Base-by-base conservation (phyloP, 257 asterid species). In the Solanum bulbocastanum region DNA sequence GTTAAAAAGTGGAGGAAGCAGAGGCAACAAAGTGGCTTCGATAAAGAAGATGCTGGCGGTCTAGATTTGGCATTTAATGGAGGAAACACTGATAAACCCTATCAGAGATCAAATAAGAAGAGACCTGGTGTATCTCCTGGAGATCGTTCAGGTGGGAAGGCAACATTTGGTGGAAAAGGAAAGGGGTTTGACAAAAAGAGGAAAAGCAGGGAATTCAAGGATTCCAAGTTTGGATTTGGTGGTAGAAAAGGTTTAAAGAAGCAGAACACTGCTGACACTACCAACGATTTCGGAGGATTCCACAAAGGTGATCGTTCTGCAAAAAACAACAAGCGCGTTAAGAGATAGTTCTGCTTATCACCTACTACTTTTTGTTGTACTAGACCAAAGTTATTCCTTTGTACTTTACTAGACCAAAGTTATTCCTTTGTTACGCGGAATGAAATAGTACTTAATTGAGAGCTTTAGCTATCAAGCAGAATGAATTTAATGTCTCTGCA, bases 1-100 rank as follows among this genome's bases (percentile, higher is more conserved):
- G 99, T 97, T 25, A 97, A 97, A 91, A 95, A 95, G 91, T 97
- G 99, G 99, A 94, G 98, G 91, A 97, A 95, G 90, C 98, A 93
- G 52, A 89, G 99, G 93, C 96, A 96, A 89, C 96, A 90, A 88
- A 92, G 90, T 33, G 99, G 98, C 8, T 96, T 92, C 84, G 96
- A 91, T 33, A 91, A 92, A 46, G 91, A 86, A 23, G 46, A 23
- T 14, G 94, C 90, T 12, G 94, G 91, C 1, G 98, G 93, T 68
- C 76, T 93, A 62, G 92, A 94, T 87, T 89, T 91, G 78, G 93
- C 92, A 73, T 95, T 97, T 87, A 95, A 93, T 46, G 98, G 95
- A 65, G 99, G 94, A 92, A 52, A 56, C 92, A 32, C 46, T 1
- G 25, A 35, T 15, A 81, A 81, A 81, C 85, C 85, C 42, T 96